These are phyloP conservation scores for Wickerhamiella brachini DNA, from an alignment of 805 yeast genomes.

Conservation along the genomic window DNA sequence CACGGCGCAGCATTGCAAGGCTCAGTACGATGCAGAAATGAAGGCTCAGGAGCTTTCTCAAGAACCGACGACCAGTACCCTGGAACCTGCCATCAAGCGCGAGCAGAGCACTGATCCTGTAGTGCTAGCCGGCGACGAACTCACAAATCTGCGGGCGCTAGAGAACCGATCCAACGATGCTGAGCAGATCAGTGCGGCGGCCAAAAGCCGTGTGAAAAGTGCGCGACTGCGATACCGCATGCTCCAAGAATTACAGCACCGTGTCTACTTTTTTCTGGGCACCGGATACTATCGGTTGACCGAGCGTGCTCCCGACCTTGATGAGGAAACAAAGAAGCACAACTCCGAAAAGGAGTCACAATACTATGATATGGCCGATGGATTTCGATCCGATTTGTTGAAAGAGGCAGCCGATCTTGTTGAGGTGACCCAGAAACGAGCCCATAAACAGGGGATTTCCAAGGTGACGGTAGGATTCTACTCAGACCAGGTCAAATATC, in stretches of 20 bases:
- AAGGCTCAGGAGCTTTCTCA: background rate
- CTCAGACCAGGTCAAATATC: constrained; percentile 6
- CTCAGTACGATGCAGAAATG: background rate
- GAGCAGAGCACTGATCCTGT: background rate
- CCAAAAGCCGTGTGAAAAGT: constrained; percentile 11
- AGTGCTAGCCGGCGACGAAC: background rate
- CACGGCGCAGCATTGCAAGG: background rate
- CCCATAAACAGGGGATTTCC: constrained; percentile 5
- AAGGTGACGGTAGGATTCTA: background rate
- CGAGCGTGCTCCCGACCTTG: constrained; percentile 16
- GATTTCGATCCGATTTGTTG: constrained; percentile 39
- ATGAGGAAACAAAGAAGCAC: constrained; percentile 10
- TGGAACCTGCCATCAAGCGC: background rate
- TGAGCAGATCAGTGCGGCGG: background rate
- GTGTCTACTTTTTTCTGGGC: constrained; percentile 53
- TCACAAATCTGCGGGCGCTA: background rate
- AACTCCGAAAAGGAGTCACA: constrained; percentile 35
- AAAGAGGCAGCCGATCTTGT: constrained; percentile 27
- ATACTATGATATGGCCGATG: constrained; percentile 50
- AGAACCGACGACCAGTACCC: background rate
- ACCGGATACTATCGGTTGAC: constrained; percentile 24
- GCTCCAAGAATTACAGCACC: constrained; percentile 35
- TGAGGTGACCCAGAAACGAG: constrained; percentile 3
- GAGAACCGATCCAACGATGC: background rate
- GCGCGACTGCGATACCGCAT: constrained; percentile 4